These are phyloP conservation scores for Spizellomyces punctatus DNA, from an alignment of 192 early-diverging fungal genomes.

Conservation along the genomic window DNA sequence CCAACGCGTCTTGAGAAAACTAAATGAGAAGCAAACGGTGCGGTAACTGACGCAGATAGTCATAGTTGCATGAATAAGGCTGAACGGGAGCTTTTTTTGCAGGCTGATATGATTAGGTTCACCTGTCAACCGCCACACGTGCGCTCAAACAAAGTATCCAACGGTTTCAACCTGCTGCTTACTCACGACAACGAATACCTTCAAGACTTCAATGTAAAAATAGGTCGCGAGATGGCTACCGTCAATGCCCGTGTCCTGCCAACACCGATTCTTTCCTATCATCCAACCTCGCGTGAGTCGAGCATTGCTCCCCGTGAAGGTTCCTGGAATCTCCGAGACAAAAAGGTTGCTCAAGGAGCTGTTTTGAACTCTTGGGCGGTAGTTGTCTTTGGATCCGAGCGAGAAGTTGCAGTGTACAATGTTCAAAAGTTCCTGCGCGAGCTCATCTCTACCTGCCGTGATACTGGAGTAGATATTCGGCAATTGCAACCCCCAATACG, in stretches of 20 bases:
- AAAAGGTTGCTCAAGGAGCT: slow-evolving; percentile 73
- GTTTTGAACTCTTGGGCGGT: slow-evolving; percentile 79
- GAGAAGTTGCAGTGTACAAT: slow-evolving; percentile 44
- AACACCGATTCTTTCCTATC: slow-evolving; percentile 74
- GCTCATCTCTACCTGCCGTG: slow-evolving; percentile 70
- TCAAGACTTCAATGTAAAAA: slow-evolving; percentile 70
- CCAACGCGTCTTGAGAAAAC: slow-evolving; percentile 79
- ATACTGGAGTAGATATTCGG: slow-evolving; percentile 64
- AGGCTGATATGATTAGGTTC: slow-evolving; percentile 93
- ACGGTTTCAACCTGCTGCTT: slow-evolving; percentile 66
- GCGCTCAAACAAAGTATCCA: slow-evolving; percentile 78
- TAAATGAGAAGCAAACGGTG: slow-evolving; percentile 68
- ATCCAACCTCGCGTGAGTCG: slow-evolving; percentile 57
- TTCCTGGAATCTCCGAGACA: slow-evolving; percentile 87
- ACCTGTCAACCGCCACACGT: slow-evolving; percentile 83
- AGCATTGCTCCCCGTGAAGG: slow-evolving; percentile 64
- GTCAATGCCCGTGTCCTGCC: slow-evolving; percentile 79
- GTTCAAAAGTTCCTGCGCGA: slow-evolving; percentile 74
- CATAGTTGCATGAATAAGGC: neutral
- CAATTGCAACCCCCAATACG: slow-evolving; percentile 59
- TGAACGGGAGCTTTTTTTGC: slow-evolving; percentile 32
- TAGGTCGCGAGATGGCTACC: slow-evolving; percentile 66
- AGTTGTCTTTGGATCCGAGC: slow-evolving; percentile 69
- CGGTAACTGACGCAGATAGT: neutral
- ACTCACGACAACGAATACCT: slow-evolving; percentile 74